Percentiles rank a stretch among this genome's conserved stretches.
Evolutionary conservation across 2,329 filamentous ascomycete species (phyloP).

Genomic region (Aspergillus calidoustus): DNA sequence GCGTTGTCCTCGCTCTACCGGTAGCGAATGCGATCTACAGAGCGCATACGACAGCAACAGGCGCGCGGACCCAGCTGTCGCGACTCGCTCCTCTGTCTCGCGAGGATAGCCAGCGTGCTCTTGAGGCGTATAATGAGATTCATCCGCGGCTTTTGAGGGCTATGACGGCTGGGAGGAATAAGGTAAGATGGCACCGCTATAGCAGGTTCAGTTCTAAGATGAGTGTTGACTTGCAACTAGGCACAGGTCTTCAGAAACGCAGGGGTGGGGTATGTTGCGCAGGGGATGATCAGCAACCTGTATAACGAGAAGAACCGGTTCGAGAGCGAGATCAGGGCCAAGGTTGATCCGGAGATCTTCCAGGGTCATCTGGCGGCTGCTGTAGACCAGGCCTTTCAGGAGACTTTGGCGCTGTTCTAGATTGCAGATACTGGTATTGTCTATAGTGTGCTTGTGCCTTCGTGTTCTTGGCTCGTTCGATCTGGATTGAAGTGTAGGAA

Average conservation of each 20-base stretch:
- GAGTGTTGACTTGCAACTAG: not conserved
- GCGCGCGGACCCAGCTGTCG: not conserved
- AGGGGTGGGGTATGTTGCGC: conserved; percentile 1
- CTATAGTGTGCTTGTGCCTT: too few relatives aligned
- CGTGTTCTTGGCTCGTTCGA: too few relatives aligned
- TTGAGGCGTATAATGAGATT: not conserved
- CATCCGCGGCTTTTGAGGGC: not conserved
- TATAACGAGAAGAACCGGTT: not conserved
- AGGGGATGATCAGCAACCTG: not conserved
- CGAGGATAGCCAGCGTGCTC: not conserved
- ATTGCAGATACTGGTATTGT: too few relatives aligned
- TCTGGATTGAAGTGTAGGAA: too few relatives aligned
- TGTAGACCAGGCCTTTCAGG: not conserved
- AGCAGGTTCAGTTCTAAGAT: too few relatives aligned
- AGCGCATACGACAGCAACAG: not conserved
- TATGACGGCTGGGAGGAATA: not conserved
- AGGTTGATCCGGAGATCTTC: not conserved
- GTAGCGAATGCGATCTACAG: not conserved
- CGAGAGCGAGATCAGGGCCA: not conserved
- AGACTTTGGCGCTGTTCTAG: not conserved
- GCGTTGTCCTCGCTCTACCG: not conserved
- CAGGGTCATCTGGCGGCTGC: not conserved
- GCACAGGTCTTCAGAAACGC: not conserved
- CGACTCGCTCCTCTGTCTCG: not conserved
- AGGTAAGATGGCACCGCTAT: not conserved